Evolutionary conservation across 2,329 filamentous ascomycete species (phyloP).

Genomic region (Trichoderma harzianum): DNA sequence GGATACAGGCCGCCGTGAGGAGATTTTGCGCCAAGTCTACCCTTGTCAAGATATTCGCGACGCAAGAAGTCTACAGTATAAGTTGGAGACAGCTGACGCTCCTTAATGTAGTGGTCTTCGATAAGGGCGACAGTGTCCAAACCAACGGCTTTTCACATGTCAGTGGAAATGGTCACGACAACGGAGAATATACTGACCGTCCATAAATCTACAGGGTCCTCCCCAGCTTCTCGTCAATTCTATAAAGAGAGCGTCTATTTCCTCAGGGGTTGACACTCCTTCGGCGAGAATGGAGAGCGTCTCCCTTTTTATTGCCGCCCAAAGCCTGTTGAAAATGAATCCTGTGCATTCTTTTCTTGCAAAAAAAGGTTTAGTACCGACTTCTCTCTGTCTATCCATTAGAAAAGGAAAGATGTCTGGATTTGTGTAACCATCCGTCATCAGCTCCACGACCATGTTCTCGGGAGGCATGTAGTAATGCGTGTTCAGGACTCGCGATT

Average conservation of each 20-base stretch:
- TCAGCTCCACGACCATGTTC: background rate
- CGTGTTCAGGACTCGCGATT: background rate
- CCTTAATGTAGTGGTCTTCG: background rate
- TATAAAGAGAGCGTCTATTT: background rate
- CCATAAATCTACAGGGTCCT: background rate
- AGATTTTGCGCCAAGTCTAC: background rate
- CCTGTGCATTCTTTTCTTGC: conserved; percentile 1
- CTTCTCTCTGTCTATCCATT: conserved; percentile 1
- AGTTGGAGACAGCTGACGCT: background rate
- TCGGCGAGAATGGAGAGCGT: background rate
- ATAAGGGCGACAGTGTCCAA: background rate
- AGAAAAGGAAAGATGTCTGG: conserved; percentile 1
- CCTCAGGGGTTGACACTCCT: background rate
- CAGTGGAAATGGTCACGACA: background rate
- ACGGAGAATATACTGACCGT: background rate
- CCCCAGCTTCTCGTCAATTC: background rate
- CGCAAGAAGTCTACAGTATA: background rate
- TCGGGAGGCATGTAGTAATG: conserved; percentile 1
- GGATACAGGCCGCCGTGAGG: background rate
- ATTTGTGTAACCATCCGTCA: background rate
- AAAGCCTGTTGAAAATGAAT: background rate
- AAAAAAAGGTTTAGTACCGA: background rate
- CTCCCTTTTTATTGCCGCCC: background rate
- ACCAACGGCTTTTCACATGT: background rate
- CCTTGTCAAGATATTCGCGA: background rate